Evolutionary conservation across 73 alveolate genomes (phyloP).

Genomic region (Tetrahymena elliotti): DNA sequence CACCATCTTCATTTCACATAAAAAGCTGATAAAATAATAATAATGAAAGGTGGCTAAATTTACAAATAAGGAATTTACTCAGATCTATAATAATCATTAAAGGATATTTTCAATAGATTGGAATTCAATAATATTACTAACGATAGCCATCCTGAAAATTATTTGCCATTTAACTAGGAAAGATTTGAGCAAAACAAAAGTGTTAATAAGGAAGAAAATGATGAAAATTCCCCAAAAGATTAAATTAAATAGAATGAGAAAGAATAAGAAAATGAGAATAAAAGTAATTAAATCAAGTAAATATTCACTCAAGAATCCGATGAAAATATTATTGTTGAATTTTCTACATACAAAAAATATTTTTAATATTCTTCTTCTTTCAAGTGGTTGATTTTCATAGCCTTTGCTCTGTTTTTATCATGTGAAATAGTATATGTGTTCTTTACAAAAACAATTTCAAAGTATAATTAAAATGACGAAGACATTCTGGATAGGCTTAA

Average conservation of each 20-base stretch:
- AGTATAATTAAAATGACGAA: neutral
- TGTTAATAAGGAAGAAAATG: neutral
- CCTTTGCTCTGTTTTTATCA: neutral
- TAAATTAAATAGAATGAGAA: neutral
- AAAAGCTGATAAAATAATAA: constrained; percentile 44
- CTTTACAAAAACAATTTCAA: neutral
- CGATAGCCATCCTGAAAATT: neutral
- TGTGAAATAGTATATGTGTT: neutral
- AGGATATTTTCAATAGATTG: neutral
- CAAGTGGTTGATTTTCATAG: neutral
- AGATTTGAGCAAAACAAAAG: no score
- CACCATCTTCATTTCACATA: constrained; percentile 40
- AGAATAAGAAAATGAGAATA: neutral
- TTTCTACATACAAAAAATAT: neutral
- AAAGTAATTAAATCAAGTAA: neutral
- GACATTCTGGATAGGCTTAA: neutral
- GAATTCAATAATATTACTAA: neutral
- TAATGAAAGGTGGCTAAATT: constrained; percentile 41
- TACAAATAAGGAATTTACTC: neutral
- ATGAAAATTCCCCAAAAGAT: no score
- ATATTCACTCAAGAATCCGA: constrained; percentile 3
- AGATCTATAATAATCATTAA: neutral
- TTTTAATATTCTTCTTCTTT: neutral
- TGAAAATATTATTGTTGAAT: neutral
- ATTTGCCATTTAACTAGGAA: neutral